Percentiles rank a stretch among this genome's conserved stretches.
These are phyloP conservation scores for Colletotrichum echinochloae DNA, from an alignment of 2,329 filamentous ascomycete genomes.

Conservation along the genomic window DNA sequence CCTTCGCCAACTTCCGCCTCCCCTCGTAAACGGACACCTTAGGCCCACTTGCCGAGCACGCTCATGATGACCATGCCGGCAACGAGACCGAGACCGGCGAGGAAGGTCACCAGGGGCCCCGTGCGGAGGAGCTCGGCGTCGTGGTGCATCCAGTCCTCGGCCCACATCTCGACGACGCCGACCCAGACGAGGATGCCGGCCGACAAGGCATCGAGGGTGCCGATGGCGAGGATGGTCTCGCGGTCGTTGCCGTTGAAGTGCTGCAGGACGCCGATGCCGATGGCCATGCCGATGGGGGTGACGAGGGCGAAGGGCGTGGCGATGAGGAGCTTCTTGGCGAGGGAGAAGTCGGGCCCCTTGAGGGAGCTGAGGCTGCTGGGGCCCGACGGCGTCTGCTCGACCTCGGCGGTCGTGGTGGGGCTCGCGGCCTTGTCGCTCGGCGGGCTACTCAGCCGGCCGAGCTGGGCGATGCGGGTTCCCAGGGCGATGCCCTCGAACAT, in stretches of 20 bases:
- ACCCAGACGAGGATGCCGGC: constrained; percentile 86
- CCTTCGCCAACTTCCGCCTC: not conserved
- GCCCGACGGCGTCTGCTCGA: constrained; percentile 45
- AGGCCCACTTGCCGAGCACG: constrained; percentile 81
- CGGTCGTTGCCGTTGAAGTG: constrained; percentile 80
- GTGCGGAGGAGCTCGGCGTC: constrained; percentile 64
- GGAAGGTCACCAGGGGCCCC: constrained; percentile 57
- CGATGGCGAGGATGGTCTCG: constrained; percentile 76
- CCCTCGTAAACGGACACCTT: constrained; percentile 37
- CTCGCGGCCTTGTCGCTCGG: constrained; percentile 20
- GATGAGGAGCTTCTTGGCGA: constrained; percentile 69
- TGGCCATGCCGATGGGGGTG: constrained; percentile 83
- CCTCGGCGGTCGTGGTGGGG: constrained; percentile 21
- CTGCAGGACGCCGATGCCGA: constrained; percentile 78
- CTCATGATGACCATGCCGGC: constrained; percentile 77
- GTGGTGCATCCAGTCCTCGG: constrained; percentile 76
- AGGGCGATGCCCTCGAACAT: constrained; percentile 83
- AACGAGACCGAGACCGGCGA: constrained; percentile 67
- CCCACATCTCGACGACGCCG: constrained; percentile 83
- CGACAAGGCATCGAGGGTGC: constrained; percentile 78
- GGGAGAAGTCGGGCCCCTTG: constrained; percentile 46
- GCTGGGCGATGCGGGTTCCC: constrained; percentile 75
- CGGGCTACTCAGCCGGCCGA: constrained; percentile 55
- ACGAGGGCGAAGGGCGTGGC: constrained; percentile 74
- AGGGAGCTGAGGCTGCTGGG: constrained; percentile 25